Percentiles rank a stretch among this genome's conserved stretches.
phyloP scores from a whole-genome alignment of 768 basidiomycete species.

The Inosperma sp. region DNA sequence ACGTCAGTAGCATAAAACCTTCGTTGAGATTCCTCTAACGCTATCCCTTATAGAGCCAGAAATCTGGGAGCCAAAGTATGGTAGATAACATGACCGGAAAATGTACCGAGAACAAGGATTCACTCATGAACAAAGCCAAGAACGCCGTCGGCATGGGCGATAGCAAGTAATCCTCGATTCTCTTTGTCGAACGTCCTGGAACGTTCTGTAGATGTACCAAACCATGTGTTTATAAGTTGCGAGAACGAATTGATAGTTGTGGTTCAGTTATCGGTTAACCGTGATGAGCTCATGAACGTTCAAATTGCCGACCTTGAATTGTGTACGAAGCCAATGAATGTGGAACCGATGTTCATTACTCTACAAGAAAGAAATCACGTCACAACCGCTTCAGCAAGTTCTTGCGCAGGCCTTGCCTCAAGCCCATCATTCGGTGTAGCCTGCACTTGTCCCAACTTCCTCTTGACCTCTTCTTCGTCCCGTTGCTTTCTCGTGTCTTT shows the following conservation, averaged over 20 bases:
- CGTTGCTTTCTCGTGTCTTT: constrained; percentile 6
- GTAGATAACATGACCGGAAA: constrained; percentile 48
- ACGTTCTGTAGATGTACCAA: too few relatives aligned
- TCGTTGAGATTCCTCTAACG: neutral
- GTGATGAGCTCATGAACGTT: too few relatives aligned
- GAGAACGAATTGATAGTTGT: too few relatives aligned
- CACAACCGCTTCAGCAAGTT: too few relatives aligned
- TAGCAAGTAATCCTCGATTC: constrained; percentile 22
- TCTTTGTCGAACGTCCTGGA: neutral
- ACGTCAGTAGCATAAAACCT: constrained; percentile 27
- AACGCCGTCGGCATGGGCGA: constrained; percentile 44
- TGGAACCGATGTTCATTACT: too few relatives aligned
- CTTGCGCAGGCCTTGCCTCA: too few relatives aligned
- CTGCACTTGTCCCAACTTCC: constrained; percentile 8
- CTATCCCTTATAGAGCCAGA: constrained; percentile 38
- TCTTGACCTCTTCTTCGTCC: constrained; percentile 6
- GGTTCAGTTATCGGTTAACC: too few relatives aligned
- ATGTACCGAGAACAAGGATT: constrained; percentile 44
- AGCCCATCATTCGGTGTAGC: neutral
- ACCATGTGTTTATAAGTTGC: too few relatives aligned
- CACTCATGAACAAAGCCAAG: constrained; percentile 49
- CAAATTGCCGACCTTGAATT: too few relatives aligned
- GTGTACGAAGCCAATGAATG: too few relatives aligned
- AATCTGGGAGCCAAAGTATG: constrained; percentile 45
- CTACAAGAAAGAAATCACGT: too few relatives aligned